A percentile compares a stretch with the other conserved stretches of the same genome.
These are phyloP conservation scores for rapeseed (Brassica napus) DNA, from an alignment of 345 rosid species.

Conservation along the genomic window DNA sequence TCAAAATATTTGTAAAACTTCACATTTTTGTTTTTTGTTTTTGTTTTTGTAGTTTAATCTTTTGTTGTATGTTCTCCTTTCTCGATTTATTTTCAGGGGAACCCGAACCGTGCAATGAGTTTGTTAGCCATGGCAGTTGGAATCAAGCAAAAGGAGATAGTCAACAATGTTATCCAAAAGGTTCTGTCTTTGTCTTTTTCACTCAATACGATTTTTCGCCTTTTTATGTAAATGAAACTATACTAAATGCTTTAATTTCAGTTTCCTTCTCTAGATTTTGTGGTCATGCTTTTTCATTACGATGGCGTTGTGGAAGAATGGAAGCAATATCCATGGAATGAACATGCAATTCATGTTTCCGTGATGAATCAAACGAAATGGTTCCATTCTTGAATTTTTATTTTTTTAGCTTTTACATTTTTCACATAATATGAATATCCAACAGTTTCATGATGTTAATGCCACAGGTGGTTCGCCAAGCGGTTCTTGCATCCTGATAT, in stretches of 20 bases:
- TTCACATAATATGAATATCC: neutral
- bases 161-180: slow-evolving; percentile 67
- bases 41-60: neutral
- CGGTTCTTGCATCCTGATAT: slow-evolving; percentile 94
- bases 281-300: slow-evolving; percentile 87
- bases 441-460: slow-evolving; percentile 7
- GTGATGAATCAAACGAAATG: slow-evolving; percentile 89
- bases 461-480: slow-evolving; percentile 92
- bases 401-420: too few relatives aligned
- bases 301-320: slow-evolving; percentile 83
- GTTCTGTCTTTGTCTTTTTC: slow-evolving; percentile 33
- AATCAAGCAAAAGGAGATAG: slow-evolving; percentile 69
- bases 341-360: slow-evolving; percentile 67
- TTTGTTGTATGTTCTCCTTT: neutral
- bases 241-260: slow-evolving; percentile 32
- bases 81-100: slow-evolving; percentile 40
- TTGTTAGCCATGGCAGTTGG: slow-evolving; percentile 76
- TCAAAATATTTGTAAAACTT: neutral
- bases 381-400: slow-evolving; percentile 26
- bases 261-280: slow-evolving; percentile 65
- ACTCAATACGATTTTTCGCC: neutral
- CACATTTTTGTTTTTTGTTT: neutral
- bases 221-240: neutral
- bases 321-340: slow-evolving; percentile 65
- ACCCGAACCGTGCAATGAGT: slow-evolving; percentile 42